Evolutionary conservation across 768 basidiomycete species (phyloP).

Genomic region (Lenzites betulinus): DNA sequence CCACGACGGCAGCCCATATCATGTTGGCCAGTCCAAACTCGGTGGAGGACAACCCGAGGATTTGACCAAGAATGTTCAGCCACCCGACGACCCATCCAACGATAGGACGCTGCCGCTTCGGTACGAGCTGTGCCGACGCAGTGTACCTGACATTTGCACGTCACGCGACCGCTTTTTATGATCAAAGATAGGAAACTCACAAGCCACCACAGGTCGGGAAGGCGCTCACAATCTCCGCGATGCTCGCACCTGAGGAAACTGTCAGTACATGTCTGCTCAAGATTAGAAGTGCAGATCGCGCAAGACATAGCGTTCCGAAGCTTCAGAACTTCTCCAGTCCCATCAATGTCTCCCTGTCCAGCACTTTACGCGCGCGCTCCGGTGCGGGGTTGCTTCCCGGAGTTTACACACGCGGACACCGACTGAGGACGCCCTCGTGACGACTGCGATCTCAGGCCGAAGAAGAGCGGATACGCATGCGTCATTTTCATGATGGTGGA

Average conservation of each 20-base stretch:
- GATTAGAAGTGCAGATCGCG: not conserved
- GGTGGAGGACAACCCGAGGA: conserved; percentile 83
- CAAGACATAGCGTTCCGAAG: no score
- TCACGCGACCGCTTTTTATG: not conserved
- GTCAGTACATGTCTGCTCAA: not conserved
- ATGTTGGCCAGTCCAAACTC: conserved; percentile 81
- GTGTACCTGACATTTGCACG: conserved; percentile 54
- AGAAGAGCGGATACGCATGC: not conserved
- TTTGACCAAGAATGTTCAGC: conserved; percentile 84
- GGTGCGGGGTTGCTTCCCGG: not conserved
- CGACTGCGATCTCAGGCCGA: conserved; percentile 11
- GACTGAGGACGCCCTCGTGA: not conserved
- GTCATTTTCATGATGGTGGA: not conserved
- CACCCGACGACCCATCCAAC: conserved; percentile 83
- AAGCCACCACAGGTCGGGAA: conserved; percentile 76
- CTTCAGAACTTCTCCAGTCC: not conserved
- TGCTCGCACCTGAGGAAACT: conserved; percentile 48
- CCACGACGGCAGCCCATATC: conserved; percentile 75
- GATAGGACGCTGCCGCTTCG: conserved; percentile 61
- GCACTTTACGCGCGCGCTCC: not conserved
- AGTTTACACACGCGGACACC: not conserved
- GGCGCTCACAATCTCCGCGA: conserved; percentile 77
- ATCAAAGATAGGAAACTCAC: conserved; percentile 39
- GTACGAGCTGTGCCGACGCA: conserved; percentile 77
- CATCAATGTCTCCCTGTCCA: not conserved